These are phyloP conservation scores for Uromyces viciae-fabae DNA, from an alignment of 1,284 basidiomycete genomes.

Conservation along the genomic window DNA sequence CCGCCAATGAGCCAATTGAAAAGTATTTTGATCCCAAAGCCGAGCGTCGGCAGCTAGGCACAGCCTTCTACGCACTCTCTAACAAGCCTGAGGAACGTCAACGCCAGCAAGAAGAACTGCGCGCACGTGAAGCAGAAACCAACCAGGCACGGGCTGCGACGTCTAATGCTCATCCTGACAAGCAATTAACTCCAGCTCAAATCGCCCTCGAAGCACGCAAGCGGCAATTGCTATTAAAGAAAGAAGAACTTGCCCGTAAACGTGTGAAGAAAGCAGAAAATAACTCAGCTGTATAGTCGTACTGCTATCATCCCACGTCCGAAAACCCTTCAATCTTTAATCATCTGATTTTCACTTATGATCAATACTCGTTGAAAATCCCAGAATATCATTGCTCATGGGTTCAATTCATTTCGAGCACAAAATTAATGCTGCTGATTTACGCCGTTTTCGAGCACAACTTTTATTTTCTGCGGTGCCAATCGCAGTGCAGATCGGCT, in stretches of 20 bases:
- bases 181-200: neutral
- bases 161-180: neutral
- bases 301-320: too few species aligned
- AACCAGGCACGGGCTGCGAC: neutral
- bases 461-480: too few species aligned
- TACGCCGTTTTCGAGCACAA: too few species aligned
- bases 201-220: conserved; percentile 4
- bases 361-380: too few species aligned
- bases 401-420: too few species aligned
- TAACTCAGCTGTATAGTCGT: neutral
- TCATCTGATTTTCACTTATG: too few species aligned
- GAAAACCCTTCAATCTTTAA: too few species aligned
- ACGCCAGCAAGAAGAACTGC: conserved; percentile 21
- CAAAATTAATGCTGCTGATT: too few species aligned
- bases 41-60: conserved; percentile 24
- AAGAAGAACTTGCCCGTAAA: conserved; percentile 23
- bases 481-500: too few species aligned
- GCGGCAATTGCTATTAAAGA: neutral
- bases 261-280: neutral
- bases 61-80: conserved; percentile 12
- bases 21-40: conserved; percentile 31
- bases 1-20: conserved; percentile 21
- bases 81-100: conserved; percentile 18
- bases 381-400: too few species aligned
- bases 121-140: conserved; percentile 9